These are phyloP conservation scores for Nemophila menziesii DNA, from an alignment of 257 asterid species.

Conservation along the genomic window DNA sequence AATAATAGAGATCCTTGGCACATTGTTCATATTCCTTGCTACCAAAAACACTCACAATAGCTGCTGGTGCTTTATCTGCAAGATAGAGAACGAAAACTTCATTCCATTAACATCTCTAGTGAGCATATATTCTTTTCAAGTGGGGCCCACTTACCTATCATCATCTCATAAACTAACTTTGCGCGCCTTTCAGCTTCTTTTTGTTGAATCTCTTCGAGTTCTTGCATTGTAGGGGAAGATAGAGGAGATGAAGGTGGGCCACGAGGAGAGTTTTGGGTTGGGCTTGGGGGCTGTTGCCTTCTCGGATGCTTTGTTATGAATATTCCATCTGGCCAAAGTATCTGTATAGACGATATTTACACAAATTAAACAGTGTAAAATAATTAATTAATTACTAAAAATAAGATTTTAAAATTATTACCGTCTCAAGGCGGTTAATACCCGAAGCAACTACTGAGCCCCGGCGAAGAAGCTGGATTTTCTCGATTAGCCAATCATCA, in stretches of 20 bases:
- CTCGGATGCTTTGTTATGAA: slow-evolving; percentile 91
- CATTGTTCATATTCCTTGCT: slow-evolving; percentile 75
- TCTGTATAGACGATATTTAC: slow-evolving; percentile 22
- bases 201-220: slow-evolving; percentile 48
- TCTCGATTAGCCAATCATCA: slow-evolving; percentile 96
- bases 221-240: slow-evolving; percentile 39
- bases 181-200: slow-evolving; percentile 83
- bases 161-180: slow-evolving; percentile 47
- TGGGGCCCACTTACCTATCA: slow-evolving; percentile 65
- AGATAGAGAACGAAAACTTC: too few relatives aligned
- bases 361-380: not conserved
- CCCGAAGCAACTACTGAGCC: slow-evolving; percentile 91
- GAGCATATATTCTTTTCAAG: too few relatives aligned
- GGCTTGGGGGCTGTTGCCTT: slow-evolving; percentile 45
- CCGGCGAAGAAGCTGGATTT: slow-evolving; percentile 73
- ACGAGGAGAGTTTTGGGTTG: slow-evolving; percentile 26
- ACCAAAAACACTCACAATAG: slow-evolving; percentile 87
- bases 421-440: slow-evolving; percentile 80
- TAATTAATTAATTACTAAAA: not conserved
- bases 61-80: slow-evolving; percentile 82
- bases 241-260: slow-evolving; percentile 29
- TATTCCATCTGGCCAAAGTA: slow-evolving; percentile 95
- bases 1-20: slow-evolving; percentile 83
- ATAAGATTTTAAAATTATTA: slow-evolving; percentile 16
- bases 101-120: slow-evolving; percentile 7